Percentiles rank a stretch among this genome's conserved stretches.
These are phyloP conservation scores for Boletus insuetus DNA, from an alignment of 768 basidiomycete species.

Conservation along the genomic window DNA sequence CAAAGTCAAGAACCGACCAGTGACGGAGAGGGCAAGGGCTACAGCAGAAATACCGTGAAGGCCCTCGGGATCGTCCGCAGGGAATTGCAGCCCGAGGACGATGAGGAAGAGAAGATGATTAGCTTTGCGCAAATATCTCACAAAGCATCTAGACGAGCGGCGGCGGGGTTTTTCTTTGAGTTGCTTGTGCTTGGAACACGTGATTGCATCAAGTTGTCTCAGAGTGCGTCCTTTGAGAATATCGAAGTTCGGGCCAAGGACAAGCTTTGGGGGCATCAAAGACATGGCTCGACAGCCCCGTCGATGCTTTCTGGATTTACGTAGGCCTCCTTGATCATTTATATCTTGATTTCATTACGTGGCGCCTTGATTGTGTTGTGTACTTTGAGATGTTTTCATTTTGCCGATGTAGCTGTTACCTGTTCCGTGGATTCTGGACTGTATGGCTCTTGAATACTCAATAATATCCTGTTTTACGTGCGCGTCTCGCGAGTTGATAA, in stretches of 20 bases:
- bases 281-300: slow-evolving; percentile 39
- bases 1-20: slow-evolving; percentile 44
- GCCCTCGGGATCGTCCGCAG: slow-evolving; percentile 73
- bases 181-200: slow-evolving; percentile 90
- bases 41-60: slow-evolving; percentile 87
- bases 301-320: slow-evolving; percentile 48
- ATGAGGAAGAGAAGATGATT: slow-evolving; percentile 55
- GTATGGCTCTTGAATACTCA: background rate
- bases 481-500: background rate
- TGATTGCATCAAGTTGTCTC: slow-evolving; percentile 82
- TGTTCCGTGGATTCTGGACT: slow-evolving; percentile 1
- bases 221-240: slow-evolving; percentile 75
- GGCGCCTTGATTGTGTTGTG: background rate
- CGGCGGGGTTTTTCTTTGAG: slow-evolving; percentile 97
- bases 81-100: slow-evolving; percentile 60
- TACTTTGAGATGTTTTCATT: background rate
- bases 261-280: slow-evolving; percentile 79
- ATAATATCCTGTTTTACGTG: too few relatives aligned
- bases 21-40: slow-evolving; percentile 65
- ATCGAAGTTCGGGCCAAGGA: slow-evolving; percentile 81
- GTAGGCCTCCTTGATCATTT: slow-evolving; percentile 6
- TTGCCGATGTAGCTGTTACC: slow-evolving; percentile 2
- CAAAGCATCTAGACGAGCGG: slow-evolving; percentile 88
- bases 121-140: slow-evolving; percentile 79
- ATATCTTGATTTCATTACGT: slow-evolving; percentile 9